Percentiles rank a stretch among this genome's conserved stretches.
Evolutionary conservation across 139 green algal genomes (phyloP).

Genomic region (Astrephomene gubernaculifera): DNA sequence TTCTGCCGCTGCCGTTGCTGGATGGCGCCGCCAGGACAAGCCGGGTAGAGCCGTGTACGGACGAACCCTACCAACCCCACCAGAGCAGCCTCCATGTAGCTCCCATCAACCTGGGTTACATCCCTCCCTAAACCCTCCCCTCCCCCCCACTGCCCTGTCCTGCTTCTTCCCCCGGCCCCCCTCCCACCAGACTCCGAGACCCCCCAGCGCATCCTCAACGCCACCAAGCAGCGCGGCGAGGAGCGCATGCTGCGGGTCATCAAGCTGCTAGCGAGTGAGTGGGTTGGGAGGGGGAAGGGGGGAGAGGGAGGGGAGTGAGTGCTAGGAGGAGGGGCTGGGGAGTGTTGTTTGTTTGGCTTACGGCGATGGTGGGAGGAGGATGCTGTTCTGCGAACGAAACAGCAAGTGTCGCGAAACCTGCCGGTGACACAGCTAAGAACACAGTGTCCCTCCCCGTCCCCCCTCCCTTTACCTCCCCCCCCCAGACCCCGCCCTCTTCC

Average conservation of each 20-base stretch:
- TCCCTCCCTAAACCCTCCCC: background rate
- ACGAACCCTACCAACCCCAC: background rate
- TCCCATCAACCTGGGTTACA: background rate
- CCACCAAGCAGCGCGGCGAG: constrained; percentile 33
- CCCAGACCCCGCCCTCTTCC: background rate
- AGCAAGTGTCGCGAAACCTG: background rate
- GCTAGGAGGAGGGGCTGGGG: background rate
- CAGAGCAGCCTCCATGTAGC: background rate
- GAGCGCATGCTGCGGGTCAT: constrained; percentile 21
- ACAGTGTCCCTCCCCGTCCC: background rate
- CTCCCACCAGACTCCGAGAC: constrained; percentile 18
- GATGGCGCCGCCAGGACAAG: no score
- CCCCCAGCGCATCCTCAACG: constrained; percentile 16
- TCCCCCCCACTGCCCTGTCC: background rate
- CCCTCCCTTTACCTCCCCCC: background rate
- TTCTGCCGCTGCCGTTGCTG: background rate
- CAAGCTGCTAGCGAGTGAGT: constrained; percentile 15
- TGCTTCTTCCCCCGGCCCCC: background rate
- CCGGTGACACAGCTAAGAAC: background rate
- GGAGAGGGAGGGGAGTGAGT: background rate
- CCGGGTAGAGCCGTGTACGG: background rate
- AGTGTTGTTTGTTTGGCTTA: background rate
- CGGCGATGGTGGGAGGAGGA: background rate
- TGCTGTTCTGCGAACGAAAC: background rate
- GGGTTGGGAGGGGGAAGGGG: background rate